These are phyloP conservation scores for Schizopora paradoxa DNA, from an alignment of 1,284 basidiomycete species.

Conservation along the genomic window DNA sequence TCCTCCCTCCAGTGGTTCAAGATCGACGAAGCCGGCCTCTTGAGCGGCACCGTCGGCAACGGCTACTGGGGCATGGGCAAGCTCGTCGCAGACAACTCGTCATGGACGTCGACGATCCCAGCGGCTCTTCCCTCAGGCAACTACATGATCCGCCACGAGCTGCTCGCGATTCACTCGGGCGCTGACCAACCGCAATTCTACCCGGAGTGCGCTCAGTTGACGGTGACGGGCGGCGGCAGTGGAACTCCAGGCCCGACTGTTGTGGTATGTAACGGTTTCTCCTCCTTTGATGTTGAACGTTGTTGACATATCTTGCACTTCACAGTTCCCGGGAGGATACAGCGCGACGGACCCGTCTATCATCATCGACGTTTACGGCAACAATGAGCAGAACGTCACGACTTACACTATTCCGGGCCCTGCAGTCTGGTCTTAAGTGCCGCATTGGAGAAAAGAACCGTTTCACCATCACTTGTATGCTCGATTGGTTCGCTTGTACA, in stretches of 20 bases:
- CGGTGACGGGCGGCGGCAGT: constrained; percentile 31
- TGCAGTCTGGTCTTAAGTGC: not conserved
- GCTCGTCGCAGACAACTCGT: constrained; percentile 32
- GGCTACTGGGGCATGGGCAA: constrained; percentile 32
- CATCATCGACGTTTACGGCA: constrained; percentile 18
- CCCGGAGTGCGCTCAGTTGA: constrained; percentile 35
- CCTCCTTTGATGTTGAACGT: no score
- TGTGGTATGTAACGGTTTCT: no score
- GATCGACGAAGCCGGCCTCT: constrained; percentile 34
- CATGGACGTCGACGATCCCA: constrained; percentile 36
- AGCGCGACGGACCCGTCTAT: constrained; percentile 18
- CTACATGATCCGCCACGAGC: constrained; percentile 35
- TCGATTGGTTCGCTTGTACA: no score
- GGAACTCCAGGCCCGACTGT: constrained; percentile 25
- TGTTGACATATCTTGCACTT: no score
- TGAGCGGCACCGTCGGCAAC: constrained; percentile 31
- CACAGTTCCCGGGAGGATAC: constrained; percentile 17
- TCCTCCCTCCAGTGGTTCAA: constrained; percentile 26
- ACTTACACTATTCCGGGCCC: constrained; percentile 4
- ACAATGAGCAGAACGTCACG: constrained; percentile 10
- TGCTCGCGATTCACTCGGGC: constrained; percentile 29
- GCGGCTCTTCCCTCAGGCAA: constrained; percentile 30
- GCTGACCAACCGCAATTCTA: constrained; percentile 35
- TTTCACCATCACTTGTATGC: no score
- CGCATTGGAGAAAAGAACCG: no score